Evolutionary conservation across 2,329 filamentous ascomycete genomes (phyloP).

Genomic region (Scolecobasidium constrictum): DNA sequence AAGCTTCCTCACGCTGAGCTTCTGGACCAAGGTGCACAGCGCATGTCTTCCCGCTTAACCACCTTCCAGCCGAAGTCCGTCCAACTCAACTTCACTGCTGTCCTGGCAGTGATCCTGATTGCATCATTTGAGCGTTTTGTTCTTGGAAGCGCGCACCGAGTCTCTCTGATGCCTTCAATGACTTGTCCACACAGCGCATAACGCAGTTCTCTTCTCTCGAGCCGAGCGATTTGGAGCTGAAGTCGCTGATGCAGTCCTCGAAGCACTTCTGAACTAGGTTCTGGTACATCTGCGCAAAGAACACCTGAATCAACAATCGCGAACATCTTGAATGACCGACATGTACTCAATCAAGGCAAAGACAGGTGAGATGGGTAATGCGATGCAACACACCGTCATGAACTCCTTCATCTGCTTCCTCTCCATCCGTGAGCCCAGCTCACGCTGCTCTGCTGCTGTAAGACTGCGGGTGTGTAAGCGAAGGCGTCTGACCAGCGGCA

Average conservation of each 20-base stretch:
- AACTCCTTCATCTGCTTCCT: constrained; percentile 99
- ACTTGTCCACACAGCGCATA: constrained; percentile 91
- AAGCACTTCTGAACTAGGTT: constrained; percentile 83
- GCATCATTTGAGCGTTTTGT: constrained; percentile 58
- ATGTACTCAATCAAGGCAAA: no score
- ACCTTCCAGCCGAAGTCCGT: no score
- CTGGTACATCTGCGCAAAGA: constrained; percentile 60
- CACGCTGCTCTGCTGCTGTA: constrained; percentile 71
- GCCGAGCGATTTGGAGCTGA: constrained; percentile 90
- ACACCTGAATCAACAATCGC: not conserved
- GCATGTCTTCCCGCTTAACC: no score
- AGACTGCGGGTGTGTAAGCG: constrained; percentile 40
- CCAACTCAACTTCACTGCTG: no score
- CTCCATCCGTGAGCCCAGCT: constrained; percentile 90
- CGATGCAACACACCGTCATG: constrained; percentile 63
- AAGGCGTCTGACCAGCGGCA: not conserved
- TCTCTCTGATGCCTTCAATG: constrained; percentile 82
- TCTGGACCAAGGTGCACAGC: no score
- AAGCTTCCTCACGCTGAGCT: no score
- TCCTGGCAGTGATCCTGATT: constrained; percentile 43
- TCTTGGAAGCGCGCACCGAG: constrained; percentile 84
- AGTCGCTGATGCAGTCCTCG: constrained; percentile 94
- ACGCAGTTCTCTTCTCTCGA: constrained; percentile 85
- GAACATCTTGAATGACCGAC: no score
- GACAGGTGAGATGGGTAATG: no score